Evolutionary conservation across 768 basidiomycete genomes (phyloP).

Genomic region (Mycena crocata): DNA sequence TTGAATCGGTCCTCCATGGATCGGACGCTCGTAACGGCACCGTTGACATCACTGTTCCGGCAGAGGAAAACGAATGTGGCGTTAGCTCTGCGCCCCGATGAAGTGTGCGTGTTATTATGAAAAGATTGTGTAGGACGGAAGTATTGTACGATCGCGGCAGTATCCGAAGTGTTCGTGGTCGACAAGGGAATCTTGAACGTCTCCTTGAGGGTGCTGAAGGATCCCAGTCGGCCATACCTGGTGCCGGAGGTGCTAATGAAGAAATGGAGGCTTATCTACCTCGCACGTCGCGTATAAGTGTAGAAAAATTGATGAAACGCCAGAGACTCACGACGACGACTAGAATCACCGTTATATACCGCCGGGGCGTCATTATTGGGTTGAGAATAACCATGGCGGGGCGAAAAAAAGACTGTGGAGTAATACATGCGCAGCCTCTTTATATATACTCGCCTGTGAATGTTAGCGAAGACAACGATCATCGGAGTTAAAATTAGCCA

Average conservation of each 20-base stretch:
- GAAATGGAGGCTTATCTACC: slow-evolving; percentile 67
- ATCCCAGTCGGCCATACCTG: slow-evolving; percentile 60
- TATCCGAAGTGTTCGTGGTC: not conserved
- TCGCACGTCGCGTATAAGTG: not conserved
- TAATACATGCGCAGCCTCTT: not conserved
- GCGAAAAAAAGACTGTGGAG: slow-evolving; percentile 13
- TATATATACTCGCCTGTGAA: not conserved
- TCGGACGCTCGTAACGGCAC: slow-evolving; percentile 67
- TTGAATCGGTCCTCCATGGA: slow-evolving; percentile 90
- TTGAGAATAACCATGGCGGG: slow-evolving; percentile 35
- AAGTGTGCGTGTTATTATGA: slow-evolving; percentile 16
- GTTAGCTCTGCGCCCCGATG: slow-evolving; percentile 61
- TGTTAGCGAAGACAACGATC: slow-evolving; percentile 2
- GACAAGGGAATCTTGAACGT: slow-evolving; percentile 35
- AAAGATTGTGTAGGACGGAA: not conserved
- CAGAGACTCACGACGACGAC: slow-evolving; percentile 56
- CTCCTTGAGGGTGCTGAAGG: slow-evolving; percentile 52
- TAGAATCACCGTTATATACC: slow-evolving; percentile 64
- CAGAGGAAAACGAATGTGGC: slow-evolving; percentile 86
- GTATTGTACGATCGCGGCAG: not conserved
- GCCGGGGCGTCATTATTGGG: slow-evolving; percentile 69
- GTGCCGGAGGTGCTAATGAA: slow-evolving; percentile 63
- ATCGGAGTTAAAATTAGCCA: slow-evolving; percentile 6
- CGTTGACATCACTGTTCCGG: slow-evolving; percentile 63
- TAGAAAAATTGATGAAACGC: too few relatives aligned